Evolutionary conservation across 257 asterid genomes (phyloP).

Genomic region (Solanum appendiculatum): DNA sequence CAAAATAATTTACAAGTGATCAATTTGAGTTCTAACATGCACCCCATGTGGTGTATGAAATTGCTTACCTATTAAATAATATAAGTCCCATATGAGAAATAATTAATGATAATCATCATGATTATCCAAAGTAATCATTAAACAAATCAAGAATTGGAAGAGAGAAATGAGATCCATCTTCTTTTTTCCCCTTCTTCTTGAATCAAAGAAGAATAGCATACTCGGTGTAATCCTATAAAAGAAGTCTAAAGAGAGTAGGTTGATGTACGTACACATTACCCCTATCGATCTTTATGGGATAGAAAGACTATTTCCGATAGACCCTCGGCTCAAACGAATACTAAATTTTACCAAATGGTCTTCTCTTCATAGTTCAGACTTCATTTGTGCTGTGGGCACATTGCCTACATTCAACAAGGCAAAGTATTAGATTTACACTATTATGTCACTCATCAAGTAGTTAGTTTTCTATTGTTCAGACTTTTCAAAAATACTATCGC

Average conservation of each 20-base stretch:
- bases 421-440: background rate
- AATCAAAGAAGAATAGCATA: background rate
- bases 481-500: background rate
- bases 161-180: background rate
- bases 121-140: background rate
- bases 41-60: background rate
- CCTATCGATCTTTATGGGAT: background rate
- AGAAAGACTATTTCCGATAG: background rate
- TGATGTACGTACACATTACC: background rate
- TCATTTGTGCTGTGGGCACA: conserved; percentile 34
- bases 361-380: conserved; percentile 46
- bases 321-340: conserved; percentile 16
- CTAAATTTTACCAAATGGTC: conserved; percentile 9
- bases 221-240: background rate
- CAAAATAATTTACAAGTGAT: background rate
- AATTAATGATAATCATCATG: background rate
- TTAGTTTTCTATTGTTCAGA: background rate
- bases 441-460: background rate
- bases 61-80: background rate
- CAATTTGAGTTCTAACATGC: background rate
- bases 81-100: background rate
- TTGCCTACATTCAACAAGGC: conserved; percentile 28
- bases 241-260: background rate
- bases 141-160: background rate
- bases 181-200: background rate